Base-by-base conservation (phyloP, 345 rosid species). In the Melaleuca quinquenervia region DNA sequence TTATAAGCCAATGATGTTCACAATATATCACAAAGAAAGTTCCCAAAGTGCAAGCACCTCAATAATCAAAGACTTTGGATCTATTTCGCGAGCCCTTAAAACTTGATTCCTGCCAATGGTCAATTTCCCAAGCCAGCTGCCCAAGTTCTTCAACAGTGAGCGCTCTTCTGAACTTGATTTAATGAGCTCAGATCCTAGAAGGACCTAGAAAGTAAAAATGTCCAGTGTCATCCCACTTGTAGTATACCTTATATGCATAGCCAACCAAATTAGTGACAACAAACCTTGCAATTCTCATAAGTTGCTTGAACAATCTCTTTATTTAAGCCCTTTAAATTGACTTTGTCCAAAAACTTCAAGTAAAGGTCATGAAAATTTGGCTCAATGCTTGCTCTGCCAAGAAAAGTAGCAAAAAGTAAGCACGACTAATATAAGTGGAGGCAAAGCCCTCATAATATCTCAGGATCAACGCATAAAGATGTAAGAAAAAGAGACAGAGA, bases 111-210 rank as follows among this genome's bases (percentile, higher is more conserved):
- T 93, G 84, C 99, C 99, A 50, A 97, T 96, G 53, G 99, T 97
- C 85, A 97, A 92, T 93, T 94, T 97, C 87, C 99, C 99, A 54
- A 97, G 98, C 99, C 99, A 97, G 90, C 99, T 97, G 86, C 99
- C 99, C 91, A 97, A 91, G 92, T 95, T 97, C 89, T 97, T 97
- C 87, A 97, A 93, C 89, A 97, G 91, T 22, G 99, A 96, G 6
- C 99, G 96, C 91, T 97, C 99, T 88, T 97, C 99, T 22, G 98
- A 95, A 89, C 99, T 97, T 83, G 99, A 95, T 91, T 97, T 97
- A 76, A 97, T 97, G 85, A 96, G 99, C 90, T 97, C 99, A 83
- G 99, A 97, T 44, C 99, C 96, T 90, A 97, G 89, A 60, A 97
- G 96, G 90, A 97, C 99, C 99, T 97, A 91, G 82, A 91, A 87